Base-by-base conservation (phyloP, 129 eudicot genomes). In the Ambrosia trifida region DNA sequence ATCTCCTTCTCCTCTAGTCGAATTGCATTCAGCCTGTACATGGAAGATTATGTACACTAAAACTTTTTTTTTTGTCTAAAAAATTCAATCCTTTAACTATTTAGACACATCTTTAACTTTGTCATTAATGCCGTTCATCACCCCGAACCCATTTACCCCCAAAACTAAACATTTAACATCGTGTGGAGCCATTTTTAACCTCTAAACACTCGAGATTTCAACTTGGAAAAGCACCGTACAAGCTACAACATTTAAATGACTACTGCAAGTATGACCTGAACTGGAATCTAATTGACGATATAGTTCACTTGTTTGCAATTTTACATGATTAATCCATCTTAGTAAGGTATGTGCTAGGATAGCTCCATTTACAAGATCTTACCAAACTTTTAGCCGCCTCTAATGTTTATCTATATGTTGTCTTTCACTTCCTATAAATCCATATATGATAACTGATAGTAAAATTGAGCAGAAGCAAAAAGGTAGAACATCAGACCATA, bases 1-100 rank as follows among this genome's bases (percentile, higher is more conserved):
- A 61, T 76, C 62, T 85, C 95, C 49, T 88, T 88, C 83, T 88
- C 88, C 69, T 82, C 90, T 20, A 88, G 78, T 13, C 87, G 80
- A 65, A 88, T 81, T 46, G 95, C 91, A 64, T 88, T 88, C 65
- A 62, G 64, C 69, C 95, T 88, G 83, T 31, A 32, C 49, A 51
- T 40, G 36, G 11, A 49, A 62, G 20, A 18, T n/a, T 4, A 59
- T 8, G 30, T 59, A 36, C n/a, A 56, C 24, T 76, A 56, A 57
- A 32, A 17, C 38, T 2, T 47, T 31, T 8, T 8, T 46, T 59
- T 14, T 59, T 33, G 47, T 62, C 57, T n/a, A 7, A 12, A 73
- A 12, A 17, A 19, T 54, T 13, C 28, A 16, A 60, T 2, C 41
- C n/a, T n/a, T 71, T 24, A 24, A 24, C 28, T 24, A 24, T 24